Evolutionary conservation across 2,329 filamentous ascomycete genomes (phyloP).

Genomic region (Parasarocladium wereldwijsianum): DNA sequence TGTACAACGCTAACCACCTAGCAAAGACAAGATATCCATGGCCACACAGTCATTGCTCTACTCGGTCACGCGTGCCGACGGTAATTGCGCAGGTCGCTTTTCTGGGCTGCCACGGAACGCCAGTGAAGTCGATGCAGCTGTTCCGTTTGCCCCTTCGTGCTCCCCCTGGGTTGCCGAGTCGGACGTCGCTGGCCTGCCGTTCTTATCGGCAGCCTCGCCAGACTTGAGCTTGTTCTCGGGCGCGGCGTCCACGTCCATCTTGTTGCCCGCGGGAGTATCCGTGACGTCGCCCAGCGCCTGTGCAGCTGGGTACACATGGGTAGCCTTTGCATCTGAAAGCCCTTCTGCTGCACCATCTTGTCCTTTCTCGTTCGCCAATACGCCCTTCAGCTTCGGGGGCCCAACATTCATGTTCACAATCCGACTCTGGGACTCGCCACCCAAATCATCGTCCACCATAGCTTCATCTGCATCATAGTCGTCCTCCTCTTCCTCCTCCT

Average conservation of each 20-base stretch:
- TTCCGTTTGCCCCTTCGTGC: conserved; percentile 6
- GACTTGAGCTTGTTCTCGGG: neutral
- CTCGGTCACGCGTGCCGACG: no score
- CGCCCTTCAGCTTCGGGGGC: conserved; percentile 21
- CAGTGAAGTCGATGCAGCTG: conserved; percentile 26
- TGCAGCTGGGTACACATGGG: no score
- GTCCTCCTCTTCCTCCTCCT: conserved; percentile 47
- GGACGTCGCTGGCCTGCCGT: conserved; percentile 1
- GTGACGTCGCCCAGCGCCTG: no score
- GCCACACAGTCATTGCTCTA: no score
- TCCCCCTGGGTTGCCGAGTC: neutral
- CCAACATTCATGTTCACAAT: conserved; percentile 58
- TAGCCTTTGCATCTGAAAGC: no score
- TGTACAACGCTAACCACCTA: no score
- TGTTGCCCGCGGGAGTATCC: no score
- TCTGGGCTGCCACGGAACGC: conserved; percentile 49
- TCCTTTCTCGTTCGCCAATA: conserved; percentile 9
- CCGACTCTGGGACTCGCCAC: conserved; percentile 40
- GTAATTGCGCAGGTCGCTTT: conserved; percentile 26
- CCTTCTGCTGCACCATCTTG: neutral
- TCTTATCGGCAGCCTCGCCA: conserved; percentile 1
- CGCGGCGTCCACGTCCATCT: no score
- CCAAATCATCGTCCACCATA: conserved; percentile 38
- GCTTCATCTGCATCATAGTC: conserved; percentile 41
- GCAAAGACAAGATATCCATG: no score